A percentile compares a stretch with the other conserved stretches of the same genome.
These are phyloP conservation scores for Coffea canephora DNA, from an alignment of 257 asterid genomes.

Conservation along the genomic window DNA sequence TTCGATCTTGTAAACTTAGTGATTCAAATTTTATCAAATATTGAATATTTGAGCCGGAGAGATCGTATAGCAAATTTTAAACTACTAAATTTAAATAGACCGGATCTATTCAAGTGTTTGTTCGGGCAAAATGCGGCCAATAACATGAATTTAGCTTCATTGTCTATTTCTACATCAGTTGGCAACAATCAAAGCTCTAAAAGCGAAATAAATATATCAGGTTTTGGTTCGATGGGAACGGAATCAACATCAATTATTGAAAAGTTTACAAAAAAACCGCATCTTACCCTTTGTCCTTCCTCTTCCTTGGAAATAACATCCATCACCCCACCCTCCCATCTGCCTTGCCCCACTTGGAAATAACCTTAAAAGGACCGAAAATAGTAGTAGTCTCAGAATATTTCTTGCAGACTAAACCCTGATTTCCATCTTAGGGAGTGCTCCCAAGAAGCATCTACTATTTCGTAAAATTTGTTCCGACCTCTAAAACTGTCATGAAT, in stretches of 20 bases:
- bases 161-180: background rate
- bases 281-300: background rate
- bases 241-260: background rate
- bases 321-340: too few species aligned
- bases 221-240: background rate
- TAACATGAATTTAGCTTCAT: background rate
- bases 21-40: too few species aligned
- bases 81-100: too few species aligned
- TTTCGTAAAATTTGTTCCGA: background rate
- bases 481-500: constrained; percentile 24
- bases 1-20: too few species aligned
- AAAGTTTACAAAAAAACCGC: too few species aligned
- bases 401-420: background rate
- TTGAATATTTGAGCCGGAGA: too few species aligned
- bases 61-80: too few species aligned
- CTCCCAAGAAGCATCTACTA: background rate
- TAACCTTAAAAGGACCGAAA: background rate
- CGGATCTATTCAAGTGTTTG: too few species aligned
- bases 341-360: background rate
- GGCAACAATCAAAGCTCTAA: background rate
- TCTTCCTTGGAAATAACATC: background rate
- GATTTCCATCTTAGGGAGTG: background rate
- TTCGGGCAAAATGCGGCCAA: background rate
- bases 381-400: background rate
- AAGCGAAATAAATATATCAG: background rate